Evolutionary conservation across 2,329 filamentous ascomycete species (phyloP).

Genomic region (Periconia sp.): DNA sequence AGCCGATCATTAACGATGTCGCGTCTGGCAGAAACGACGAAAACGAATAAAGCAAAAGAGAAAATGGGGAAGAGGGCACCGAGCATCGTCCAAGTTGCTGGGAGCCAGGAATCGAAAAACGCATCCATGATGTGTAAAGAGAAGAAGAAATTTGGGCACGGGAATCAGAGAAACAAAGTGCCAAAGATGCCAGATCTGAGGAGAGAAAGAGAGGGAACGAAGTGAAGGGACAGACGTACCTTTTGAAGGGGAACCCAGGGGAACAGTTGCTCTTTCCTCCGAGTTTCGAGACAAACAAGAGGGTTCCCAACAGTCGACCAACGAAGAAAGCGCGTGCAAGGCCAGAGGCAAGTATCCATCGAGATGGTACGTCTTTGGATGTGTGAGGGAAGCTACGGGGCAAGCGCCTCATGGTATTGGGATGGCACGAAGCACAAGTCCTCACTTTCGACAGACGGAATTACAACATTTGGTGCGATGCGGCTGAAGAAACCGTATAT

Average conservation of each 20-base stretch:
- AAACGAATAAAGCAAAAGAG: conserved; percentile 1
- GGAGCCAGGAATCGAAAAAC: conserved; percentile 11
- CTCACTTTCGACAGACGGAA: too few relatives aligned
- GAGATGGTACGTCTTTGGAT: too few relatives aligned
- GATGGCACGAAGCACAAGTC: too few relatives aligned
- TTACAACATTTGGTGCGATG: too few relatives aligned
- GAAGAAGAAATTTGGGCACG: not conserved
- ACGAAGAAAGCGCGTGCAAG: too few relatives aligned
- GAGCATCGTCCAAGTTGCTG: conserved; percentile 9
- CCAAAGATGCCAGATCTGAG: conserved; percentile 6
- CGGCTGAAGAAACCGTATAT: too few relatives aligned
- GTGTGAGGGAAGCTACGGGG: too few relatives aligned
- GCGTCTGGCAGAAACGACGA: not conserved
- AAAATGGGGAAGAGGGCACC: conserved; percentile 8
- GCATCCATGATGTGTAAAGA: conserved; percentile 10
- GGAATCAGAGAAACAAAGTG: conserved; percentile 2
- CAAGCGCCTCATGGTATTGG: too few relatives aligned
- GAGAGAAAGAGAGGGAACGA: conserved; percentile 3
- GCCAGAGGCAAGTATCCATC: too few relatives aligned
- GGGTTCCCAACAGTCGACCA: too few relatives aligned
- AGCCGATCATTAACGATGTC: not conserved
- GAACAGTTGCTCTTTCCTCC: conserved; percentile 1
- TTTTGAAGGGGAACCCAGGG: not conserved
- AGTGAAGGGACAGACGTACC: not conserved
- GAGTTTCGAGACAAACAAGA: not conserved